Conservation (phyloP, 805 yeast species). For the Zygosaccharomyces bisporus region DNA sequence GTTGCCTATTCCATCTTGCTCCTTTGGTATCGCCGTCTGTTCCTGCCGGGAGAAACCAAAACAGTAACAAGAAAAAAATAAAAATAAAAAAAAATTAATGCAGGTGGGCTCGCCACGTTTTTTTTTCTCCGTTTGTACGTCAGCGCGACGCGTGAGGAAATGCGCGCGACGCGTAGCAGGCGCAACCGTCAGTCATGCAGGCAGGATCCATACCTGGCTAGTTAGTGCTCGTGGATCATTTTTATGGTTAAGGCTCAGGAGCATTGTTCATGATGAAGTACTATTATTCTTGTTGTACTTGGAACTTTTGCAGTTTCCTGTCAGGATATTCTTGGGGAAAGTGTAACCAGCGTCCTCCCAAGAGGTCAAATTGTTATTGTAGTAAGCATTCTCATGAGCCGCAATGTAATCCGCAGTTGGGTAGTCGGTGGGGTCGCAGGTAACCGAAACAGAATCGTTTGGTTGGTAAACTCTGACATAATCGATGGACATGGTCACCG, state of each 20-base stretch:
- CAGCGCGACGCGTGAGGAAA: not conserved
- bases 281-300: slow-evolving; percentile 14
- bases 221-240: too few relatives aligned
- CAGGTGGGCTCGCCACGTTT: not conserved
- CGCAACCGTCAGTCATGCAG: not conserved
- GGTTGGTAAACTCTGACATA: slow-evolving; percentile 94
- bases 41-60: not conserved
- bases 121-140: not conserved
- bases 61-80: not conserved
- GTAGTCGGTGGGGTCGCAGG: slow-evolving; percentile 82
- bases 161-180: not conserved
- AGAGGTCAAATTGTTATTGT: slow-evolving; percentile 60
- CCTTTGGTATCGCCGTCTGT: not conserved
- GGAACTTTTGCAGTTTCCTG: slow-evolving; percentile 46
- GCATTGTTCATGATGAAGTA: not conserved
- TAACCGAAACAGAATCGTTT: slow-evolving; percentile 48
- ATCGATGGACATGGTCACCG: slow-evolving; percentile 71
- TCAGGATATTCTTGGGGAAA: slow-evolving; percentile 59
- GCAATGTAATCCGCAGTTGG: slow-evolving; percentile 86
- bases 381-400: slow-evolving; percentile 64
- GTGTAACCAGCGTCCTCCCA: slow-evolving; percentile 76
- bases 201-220: too few relatives aligned
- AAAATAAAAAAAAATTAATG: not conserved
- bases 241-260: too few relatives aligned
- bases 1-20: not conserved